Conservation (phyloP, 495 filamentous ascomycete species). For the Parathielavia hyrcaniae region DNA sequence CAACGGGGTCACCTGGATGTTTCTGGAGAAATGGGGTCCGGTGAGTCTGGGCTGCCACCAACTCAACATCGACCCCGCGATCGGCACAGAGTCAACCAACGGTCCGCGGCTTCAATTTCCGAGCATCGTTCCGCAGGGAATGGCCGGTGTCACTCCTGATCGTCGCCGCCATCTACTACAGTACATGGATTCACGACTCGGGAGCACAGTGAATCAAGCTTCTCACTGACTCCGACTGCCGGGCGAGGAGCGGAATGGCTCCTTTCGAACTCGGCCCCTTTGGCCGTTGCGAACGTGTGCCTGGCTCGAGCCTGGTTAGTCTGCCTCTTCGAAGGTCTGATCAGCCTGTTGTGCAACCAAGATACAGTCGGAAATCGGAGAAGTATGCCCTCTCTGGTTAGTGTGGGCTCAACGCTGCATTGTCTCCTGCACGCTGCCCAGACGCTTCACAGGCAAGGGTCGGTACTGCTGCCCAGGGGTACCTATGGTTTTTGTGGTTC, state of each 20-base stretch:
- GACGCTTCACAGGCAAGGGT: neutral
- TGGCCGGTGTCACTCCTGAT: too few relatives aligned
- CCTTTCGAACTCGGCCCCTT: too few relatives aligned
- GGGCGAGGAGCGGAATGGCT: too few relatives aligned
- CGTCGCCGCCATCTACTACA: too few relatives aligned
- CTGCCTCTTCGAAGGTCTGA: neutral
- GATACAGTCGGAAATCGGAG: neutral
- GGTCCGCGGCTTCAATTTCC: neutral
- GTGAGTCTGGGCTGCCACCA: neutral
- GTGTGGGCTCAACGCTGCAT: conserved; percentile 2
- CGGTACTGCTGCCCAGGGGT: neutral
- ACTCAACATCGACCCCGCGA: neutral
- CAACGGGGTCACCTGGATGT: too few relatives aligned
- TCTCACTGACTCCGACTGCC: too few relatives aligned
- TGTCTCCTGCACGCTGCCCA: neutral
- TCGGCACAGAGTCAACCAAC: neutral
- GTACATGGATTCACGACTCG: too few relatives aligned
- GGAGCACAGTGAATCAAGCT: too few relatives aligned
- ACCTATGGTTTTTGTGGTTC: neutral
- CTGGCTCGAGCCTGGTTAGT: neutral
- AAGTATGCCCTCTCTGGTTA: conserved; percentile 6
- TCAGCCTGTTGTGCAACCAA: too few relatives aligned
- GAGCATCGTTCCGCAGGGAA: too few relatives aligned
- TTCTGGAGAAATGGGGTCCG: neutral
- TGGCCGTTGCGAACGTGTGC: too few relatives aligned